Evolutionary conservation across 1,284 basidiomycete genomes (phyloP), one percentile per base, ranked within the genome.

Genomic region (Tranzscheliella williamsii): DNA sequence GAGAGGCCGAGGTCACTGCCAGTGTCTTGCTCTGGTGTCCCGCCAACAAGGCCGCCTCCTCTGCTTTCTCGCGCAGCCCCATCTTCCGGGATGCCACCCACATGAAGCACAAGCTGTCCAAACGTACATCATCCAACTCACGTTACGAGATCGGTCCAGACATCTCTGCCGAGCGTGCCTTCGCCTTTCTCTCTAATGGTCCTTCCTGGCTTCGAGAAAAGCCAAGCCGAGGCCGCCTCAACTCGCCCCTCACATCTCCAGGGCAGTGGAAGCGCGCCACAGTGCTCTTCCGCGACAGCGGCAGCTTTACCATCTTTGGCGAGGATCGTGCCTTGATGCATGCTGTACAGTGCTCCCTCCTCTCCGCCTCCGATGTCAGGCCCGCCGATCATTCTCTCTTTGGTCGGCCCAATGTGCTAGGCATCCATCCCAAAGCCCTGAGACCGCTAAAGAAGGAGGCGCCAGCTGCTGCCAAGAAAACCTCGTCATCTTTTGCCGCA

Each of bases 311-410:
- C 29, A 53, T 72, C 40, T 65, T 52, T 34, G 51, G 47, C 17
- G 71, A 72, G 22, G 67, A 52, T 36, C 50, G 52, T 18, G 44
- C 67, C 18, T 51, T 73, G 5, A 42, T 69, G 3, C 69, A 72
- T 16, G 54, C 71, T 16, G 56, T 73, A 26, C 29, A 45, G 3
- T 57, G 53, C 20, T 21, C 30, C 23, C 40, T 46, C 5, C 39
- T 73, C 12, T 52, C 41, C 20, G 31, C 57, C 17, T 58, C 50
- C n/a, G 69, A 73, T 39, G 46, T 73, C 33, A 55, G 67, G 18
- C 40, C 35, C 30, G 63, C 67, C 17, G 66, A 73, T 38, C 51
- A 61, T n/a, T 67, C 62, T 17, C 56, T 73, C 20, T 71, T 71
- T 27, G 48, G 40, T 12, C 34, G 52, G 27, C 50, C 55, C 2